Conservation (phyloP, 495 filamentous ascomycete genomes). For the Penicillium angulare region DNA sequence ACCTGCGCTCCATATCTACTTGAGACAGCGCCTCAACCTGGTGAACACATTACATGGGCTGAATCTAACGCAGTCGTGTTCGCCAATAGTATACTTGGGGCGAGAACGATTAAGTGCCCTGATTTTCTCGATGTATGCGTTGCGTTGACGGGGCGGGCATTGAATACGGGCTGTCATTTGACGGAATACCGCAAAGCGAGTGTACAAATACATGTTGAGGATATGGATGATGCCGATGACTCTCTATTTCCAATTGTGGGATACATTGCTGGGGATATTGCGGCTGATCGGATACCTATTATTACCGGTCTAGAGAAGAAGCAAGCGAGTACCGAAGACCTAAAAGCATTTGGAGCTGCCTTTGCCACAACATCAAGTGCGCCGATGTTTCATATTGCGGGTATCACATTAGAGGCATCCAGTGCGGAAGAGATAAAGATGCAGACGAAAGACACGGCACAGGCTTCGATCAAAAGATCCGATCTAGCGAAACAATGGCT, state of each 20-base stretch:
- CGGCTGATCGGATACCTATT: slow-evolving; percentile 20
- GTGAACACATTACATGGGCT: slow-evolving; percentile 28
- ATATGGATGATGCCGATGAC: slow-evolving; percentile 13
- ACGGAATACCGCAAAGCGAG: slow-evolving; percentile 8
- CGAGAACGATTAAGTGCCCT: slow-evolving; percentile 32
- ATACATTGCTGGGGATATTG: slow-evolving; percentile 18
- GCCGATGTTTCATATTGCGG: slow-evolving; percentile 7
- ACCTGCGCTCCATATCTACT: slow-evolving; percentile 35
- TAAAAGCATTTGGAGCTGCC: slow-evolving; percentile 35
- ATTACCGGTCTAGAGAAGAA: slow-evolving; percentile 21
- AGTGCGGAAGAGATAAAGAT: background rate
- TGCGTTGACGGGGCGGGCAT: slow-evolving; percentile 29
- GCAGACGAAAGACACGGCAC: background rate
- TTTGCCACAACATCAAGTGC: slow-evolving; percentile 31
- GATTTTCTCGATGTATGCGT: slow-evolving; percentile 33
- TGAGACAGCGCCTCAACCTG: slow-evolving; percentile 17
- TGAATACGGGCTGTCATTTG: slow-evolving; percentile 18
- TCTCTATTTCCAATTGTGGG: slow-evolving; percentile 29
- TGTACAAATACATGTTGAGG: slow-evolving; percentile 6
- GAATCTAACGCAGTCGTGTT: slow-evolving; percentile 36
- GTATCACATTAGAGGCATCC: background rate
- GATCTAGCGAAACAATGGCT: background rate
- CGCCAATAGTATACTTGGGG: slow-evolving; percentile 32
- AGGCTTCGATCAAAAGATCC: background rate
- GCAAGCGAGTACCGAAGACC: slow-evolving; percentile 10